phyloP scores from a whole-genome alignment of 768 basidiomycete species.

The Amanita molliuscula region DNA sequence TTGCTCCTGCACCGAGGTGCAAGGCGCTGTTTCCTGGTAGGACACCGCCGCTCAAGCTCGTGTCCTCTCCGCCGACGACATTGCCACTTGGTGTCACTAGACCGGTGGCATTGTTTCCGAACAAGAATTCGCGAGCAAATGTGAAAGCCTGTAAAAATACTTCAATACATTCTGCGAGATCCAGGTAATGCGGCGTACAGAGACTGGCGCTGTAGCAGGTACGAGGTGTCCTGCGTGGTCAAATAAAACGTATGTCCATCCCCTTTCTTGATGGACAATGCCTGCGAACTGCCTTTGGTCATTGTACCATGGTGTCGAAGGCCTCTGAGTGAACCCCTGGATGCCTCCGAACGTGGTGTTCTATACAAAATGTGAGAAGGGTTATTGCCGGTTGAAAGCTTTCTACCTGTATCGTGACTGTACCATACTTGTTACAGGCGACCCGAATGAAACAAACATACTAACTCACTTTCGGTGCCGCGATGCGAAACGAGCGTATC shows the following conservation, averaged over 20 bases:
- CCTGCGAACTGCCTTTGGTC: constrained; percentile 52
- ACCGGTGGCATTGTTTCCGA: constrained; percentile 53
- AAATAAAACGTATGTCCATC: constrained; percentile 45
- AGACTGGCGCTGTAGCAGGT: constrained; percentile 21
- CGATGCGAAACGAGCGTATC: constrained; percentile 56
- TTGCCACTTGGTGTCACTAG: constrained; percentile 30
- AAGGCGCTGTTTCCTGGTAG: constrained; percentile 49
- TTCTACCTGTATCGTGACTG: constrained; percentile 46
- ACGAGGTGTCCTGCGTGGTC: constrained; percentile 33
- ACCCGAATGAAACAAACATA: neutral
- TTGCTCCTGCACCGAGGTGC: constrained; percentile 39
- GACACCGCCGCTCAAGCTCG: constrained; percentile 31
- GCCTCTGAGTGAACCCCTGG: constrained; percentile 61
- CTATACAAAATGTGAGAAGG: constrained; percentile 19
- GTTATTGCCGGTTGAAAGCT: neutral
- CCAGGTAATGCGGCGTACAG: constrained; percentile 19
- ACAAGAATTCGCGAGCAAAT: constrained; percentile 56
- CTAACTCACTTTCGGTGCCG: constrained; percentile 46
- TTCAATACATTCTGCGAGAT: constrained; percentile 1
- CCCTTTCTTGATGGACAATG: constrained; percentile 66
- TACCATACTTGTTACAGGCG: constrained; percentile 4
- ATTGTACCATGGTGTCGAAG: constrained; percentile 58
- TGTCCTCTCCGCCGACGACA: constrained; percentile 40
- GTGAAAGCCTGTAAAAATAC: constrained; percentile 36
- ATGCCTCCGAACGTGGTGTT: constrained; percentile 76